Evolutionary conservation across 441 rosid species (phyloP).

Genomic region (California macrophylla): DNA sequence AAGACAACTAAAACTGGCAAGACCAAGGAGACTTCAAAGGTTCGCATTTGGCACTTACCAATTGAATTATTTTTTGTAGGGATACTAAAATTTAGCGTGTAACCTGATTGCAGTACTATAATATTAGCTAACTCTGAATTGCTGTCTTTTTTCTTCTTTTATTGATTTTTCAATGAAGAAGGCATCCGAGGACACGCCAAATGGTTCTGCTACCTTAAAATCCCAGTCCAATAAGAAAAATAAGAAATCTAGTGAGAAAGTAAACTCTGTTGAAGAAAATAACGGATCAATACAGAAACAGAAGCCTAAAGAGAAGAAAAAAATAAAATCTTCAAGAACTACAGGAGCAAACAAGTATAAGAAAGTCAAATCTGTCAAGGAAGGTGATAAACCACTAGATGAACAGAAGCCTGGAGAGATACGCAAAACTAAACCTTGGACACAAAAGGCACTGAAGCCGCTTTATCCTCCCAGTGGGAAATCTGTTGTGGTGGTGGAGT

Average conservation of each 20-base stretch:
- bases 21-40: conserved; percentile 33
- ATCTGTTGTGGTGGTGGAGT: conserved; percentile 90
- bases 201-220: conserved; percentile 24
- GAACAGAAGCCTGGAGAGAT: conserved; percentile 32
- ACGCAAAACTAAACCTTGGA: conserved; percentile 29
- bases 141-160: not conserved
- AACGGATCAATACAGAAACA: not conserved
- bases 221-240: not conserved
- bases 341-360: not conserved
- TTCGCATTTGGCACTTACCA: conserved; percentile 18
- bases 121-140: not conserved
- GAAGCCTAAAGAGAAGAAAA: not conserved
- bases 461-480: conserved; percentile 77
- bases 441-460: conserved; percentile 36
- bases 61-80: not conserved
- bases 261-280: not conserved
- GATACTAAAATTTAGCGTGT: conserved; percentile 9
- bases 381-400: conserved; percentile 25
- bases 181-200: conserved; percentile 20
- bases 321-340: not conserved
- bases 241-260: not conserved
- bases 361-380: conserved; percentile 22
- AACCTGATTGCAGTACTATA: not conserved
- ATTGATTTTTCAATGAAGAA: conserved; percentile 23
- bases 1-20: conserved; percentile 19